Evolutionary conservation across 2,329 filamentous ascomycete species (phyloP).

Genomic region (Chaetomium globosum): DNA sequence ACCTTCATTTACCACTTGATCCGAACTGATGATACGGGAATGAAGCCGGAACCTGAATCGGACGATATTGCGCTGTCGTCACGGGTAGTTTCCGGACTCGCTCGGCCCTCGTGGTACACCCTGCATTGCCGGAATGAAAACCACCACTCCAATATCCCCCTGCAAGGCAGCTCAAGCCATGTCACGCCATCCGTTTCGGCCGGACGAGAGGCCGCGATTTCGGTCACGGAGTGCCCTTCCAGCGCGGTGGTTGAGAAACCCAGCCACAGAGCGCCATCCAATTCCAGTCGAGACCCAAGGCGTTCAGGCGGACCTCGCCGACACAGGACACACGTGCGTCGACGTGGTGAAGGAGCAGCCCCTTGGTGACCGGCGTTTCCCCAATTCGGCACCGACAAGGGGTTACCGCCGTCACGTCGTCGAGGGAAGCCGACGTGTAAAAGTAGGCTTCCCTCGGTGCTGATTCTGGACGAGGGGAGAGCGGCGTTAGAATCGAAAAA

Average conservation of each 20-base stretch:
- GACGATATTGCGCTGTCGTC: too few species aligned
- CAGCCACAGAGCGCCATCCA: neutral
- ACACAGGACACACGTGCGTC: neutral
- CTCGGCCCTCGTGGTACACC: neutral
- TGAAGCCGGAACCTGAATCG: too few species aligned
- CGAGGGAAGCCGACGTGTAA: neutral
- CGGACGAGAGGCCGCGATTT: neutral
- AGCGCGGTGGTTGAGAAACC: neutral
- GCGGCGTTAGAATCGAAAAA: neutral
- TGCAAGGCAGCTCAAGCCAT: neutral
- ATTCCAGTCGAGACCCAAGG: neutral
- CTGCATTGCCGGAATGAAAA: neutral
- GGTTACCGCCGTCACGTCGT: neutral
- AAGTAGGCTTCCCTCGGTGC: neutral
- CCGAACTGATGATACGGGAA: too few species aligned
- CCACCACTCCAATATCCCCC: neutral
- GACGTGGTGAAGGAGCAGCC: slow-evolving; percentile 5
- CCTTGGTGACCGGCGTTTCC: neutral
- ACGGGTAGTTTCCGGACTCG: neutral
- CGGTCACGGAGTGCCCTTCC: neutral
- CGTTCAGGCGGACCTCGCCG: neutral
- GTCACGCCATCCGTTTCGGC: neutral
- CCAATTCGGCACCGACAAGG: neutral
- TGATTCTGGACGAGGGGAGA: neutral
- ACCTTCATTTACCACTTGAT: too few species aligned